Conservation (phyloP, 73 alveolate species). For the Uronychia setigera region DNA sequence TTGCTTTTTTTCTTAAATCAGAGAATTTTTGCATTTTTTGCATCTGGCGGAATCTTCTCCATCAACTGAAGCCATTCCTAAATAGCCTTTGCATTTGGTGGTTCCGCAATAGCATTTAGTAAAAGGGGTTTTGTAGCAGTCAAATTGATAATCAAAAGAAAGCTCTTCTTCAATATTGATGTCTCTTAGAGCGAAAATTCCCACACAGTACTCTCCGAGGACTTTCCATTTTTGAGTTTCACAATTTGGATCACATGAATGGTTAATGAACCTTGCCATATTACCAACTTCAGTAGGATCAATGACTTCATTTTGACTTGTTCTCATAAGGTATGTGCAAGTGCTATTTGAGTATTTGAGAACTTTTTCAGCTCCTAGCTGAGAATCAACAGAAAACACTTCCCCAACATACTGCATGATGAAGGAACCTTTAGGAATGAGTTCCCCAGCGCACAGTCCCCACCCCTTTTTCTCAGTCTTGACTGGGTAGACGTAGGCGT, state of each 20-base stretch:
- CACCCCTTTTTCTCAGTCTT: conserved; percentile 93
- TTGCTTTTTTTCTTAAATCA: background rate
- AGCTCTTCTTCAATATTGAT: conserved; percentile 95
- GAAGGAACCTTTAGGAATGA: conserved; percentile 90
- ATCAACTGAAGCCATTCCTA: conserved; percentile 68
- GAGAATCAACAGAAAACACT: conserved; percentile 90
- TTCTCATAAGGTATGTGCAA: conserved; percentile 96
- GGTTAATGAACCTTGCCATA: conserved; percentile 97
- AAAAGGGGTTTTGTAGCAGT: conserved; percentile 93
- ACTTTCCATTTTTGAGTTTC: conserved; percentile 98
- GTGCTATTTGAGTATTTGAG: conserved; percentile 84
- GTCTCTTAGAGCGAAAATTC: conserved; percentile 95
- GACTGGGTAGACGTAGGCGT: conserved; percentile 96
- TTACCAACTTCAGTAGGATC: conserved; percentile 97
- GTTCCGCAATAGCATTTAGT: conserved; percentile 97
- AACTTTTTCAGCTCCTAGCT: conserved; percentile 87
- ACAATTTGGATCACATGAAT: conserved; percentile 98
- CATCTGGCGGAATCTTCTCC: background rate
- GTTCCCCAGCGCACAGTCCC: conserved; percentile 97
- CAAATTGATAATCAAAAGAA: conserved; percentile 95
- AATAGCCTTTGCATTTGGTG: conserved; percentile 91
- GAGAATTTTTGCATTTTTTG: background rate
- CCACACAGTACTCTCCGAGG: conserved; percentile 96
- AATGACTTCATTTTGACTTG: conserved; percentile 91
- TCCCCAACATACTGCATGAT: conserved; percentile 98